Conservation (phyloP, 2,329 filamentous ascomycete species). For the Monilinia laxa region DNA sequence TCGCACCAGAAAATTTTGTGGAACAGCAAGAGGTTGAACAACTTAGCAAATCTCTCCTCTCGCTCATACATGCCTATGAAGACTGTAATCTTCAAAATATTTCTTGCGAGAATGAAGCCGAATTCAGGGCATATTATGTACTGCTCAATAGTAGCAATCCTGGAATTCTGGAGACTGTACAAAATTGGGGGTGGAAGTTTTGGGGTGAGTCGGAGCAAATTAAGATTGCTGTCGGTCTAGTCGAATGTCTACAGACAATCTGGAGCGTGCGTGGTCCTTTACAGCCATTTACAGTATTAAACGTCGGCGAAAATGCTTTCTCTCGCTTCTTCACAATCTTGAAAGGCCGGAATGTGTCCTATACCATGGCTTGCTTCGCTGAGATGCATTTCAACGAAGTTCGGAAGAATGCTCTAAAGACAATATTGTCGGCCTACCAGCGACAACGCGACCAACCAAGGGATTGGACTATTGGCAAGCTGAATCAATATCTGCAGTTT, state of each 20-base stretch:
- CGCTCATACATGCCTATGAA: conserved; percentile 65
- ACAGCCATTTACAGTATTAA: conserved; percentile 43
- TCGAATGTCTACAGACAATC: conserved; percentile 60
- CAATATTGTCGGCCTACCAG: conserved; percentile 55
- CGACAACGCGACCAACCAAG: conserved; percentile 57
- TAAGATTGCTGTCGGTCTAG: conserved; percentile 60
- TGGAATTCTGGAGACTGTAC: conserved; percentile 54
- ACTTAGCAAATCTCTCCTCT: conserved; percentile 63
- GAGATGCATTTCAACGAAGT: conserved; percentile 65
- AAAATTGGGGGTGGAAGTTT: conserved; percentile 55
- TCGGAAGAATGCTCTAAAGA: conserved; percentile 57
- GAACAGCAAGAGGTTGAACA: conserved; percentile 69
- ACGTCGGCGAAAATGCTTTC: conserved; percentile 50
- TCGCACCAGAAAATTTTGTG: conserved; percentile 59
- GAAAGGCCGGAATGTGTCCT: conserved; percentile 56
- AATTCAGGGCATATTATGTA: conserved; percentile 66
- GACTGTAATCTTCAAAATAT: conserved; percentile 61
- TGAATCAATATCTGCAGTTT: conserved; percentile 62
- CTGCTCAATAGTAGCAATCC: conserved; percentile 61
- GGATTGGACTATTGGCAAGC: conserved; percentile 56
- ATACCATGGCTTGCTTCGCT: conserved; percentile 68
- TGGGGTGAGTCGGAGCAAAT: conserved; percentile 59
- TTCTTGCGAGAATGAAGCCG: conserved; percentile 60
- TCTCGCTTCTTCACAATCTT: conserved; percentile 61
- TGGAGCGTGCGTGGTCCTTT: conserved; percentile 58